Base-by-base conservation (phyloP, 768 basidiomycete species). In the Macrolepiota albuminosa region DNA sequence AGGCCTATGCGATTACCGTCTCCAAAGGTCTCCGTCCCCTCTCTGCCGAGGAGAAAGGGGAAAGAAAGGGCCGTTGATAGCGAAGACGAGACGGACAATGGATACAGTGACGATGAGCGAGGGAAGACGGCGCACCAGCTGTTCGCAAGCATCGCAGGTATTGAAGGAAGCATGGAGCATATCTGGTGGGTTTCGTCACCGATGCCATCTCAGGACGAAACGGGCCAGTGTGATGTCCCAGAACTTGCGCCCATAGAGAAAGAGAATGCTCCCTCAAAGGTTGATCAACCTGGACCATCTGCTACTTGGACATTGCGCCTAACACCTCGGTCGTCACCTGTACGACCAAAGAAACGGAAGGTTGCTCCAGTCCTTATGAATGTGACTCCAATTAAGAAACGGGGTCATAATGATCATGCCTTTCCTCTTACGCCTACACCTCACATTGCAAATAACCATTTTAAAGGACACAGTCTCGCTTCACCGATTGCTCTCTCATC, bases 121-220 rank as follows among this genome's bases (percentile, higher is more conserved):
- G 84, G 78, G 16, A 73, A 77, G 54, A 86, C 82, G 7, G 85
- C 86, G 0, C 81, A 86, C 63, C 60, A 68, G 4, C 66, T 89
- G 3, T 89, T 88, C 60, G 84, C 80, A 0, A 64, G 67, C 1
- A 69, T 73, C 11, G 74, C 76, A 3, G 73, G 75, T 2, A 69
- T 77, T 2, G 69, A 72, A 24, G 73, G 71, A 52, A 71, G 48
- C 24, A 58, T 72, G 53, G 70, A 73, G 58, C 69, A 73, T 56
- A 60, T 61, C 26, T 75, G 73, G 72, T 73, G 72, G 70, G 50
- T 63, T 13, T 53, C 64, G 14, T 62, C 59, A 14, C 56, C 64
- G 18, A 11, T 29, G 9, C 49, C 50, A 11, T 61, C 62, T 2
- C 59, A 61, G 50, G 21, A 56, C 6, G 51, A 21, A 16, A 56